Evolutionary conservation across 257 asterid species (phyloP).

Genomic region (Gentiana macrophylla): DNA sequence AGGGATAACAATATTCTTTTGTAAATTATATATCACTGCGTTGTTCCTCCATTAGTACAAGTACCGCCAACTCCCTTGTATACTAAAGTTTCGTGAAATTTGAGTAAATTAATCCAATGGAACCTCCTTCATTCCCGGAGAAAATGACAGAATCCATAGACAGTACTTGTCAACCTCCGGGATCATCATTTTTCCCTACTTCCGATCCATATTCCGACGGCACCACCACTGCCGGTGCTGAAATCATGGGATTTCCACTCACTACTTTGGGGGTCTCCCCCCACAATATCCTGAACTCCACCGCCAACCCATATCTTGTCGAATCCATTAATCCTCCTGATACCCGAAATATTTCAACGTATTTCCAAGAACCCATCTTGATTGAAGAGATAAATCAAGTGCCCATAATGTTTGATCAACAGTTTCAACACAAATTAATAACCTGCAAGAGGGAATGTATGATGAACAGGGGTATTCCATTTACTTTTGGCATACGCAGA

Average conservation of each 20-base stretch:
- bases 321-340: background rate
- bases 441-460: slow-evolving; percentile 15
- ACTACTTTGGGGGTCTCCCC: slow-evolving; percentile 3
- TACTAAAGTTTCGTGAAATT: background rate
- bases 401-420: background rate
- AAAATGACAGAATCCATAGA: slow-evolving; percentile 3
- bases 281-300: slow-evolving; percentile 1
- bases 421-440: too few relatives aligned
- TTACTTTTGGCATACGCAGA: slow-evolving; percentile 34
- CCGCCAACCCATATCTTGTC: background rate
- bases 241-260: background rate
- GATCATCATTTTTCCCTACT: background rate
- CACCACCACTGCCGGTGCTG: too few relatives aligned
- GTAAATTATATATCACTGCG: background rate
- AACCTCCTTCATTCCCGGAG: background rate
- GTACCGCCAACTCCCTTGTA: background rate
- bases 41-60: background rate
- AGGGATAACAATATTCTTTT: too few relatives aligned
- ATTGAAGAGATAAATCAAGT: background rate
- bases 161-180: slow-evolving; percentile 11
- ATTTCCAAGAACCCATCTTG: slow-evolving; percentile 11
- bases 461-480: slow-evolving; percentile 20
- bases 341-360: slow-evolving; percentile 6
- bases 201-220: slow-evolving; percentile 9
- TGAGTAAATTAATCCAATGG: background rate